Base-by-base conservation (phyloP, 2,329 filamentous ascomycete genomes). In the Fusarium sororula region DNA sequence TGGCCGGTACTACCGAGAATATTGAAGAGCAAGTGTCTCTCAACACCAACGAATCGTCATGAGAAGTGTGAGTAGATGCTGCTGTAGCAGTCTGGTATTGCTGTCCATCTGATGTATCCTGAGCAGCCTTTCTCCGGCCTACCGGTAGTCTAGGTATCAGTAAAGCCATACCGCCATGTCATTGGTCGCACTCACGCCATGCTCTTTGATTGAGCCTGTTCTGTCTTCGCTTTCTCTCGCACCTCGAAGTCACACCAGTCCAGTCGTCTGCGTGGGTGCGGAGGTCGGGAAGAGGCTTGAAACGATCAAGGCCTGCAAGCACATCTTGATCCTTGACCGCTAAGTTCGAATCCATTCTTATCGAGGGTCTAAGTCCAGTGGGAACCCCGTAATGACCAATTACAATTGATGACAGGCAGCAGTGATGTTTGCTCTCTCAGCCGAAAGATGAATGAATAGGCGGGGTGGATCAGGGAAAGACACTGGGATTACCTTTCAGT, bases 1-100 rank as follows among this genome's bases (percentile, higher is more conserved):
- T 26, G 0, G 0, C 2, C 14, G 7, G 18, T 12, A 0, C 6
- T 24, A 2, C 3, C 8, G 9, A 24, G 13, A 17, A 4, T 3
- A 2, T 1, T 6, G 30, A 26, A 20, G n/a, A 14, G 32, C 0
- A 12, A 37, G n/a, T 20, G 13, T 53, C 18, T 20, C 13, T 24
- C 50, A 37, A 8, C n/a, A 53, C 18, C 32, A 26, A 3, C 17
- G 18, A 20, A 12, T 2, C 18, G 2, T 37, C 9, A 8, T 37
- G 12, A 37, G 30, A 24, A 37, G n/a, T 26, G 11, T 4, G 1
- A 53, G 12, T 6, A 32, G 14, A 32, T n/a, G 47, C 22, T 17
- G 15, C 6, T 30, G 13, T 32, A 22, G 22, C 4, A 18, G 48
- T 24, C 4, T 35, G 24, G 24, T 26, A 26, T 26, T 26, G 24